A percentile compares a stretch with the other conserved stretches of the same genome.
Evolutionary conservation across 1,284 basidiomycete species (phyloP).

Genomic region (Cryptococcus wingfieldii): DNA sequence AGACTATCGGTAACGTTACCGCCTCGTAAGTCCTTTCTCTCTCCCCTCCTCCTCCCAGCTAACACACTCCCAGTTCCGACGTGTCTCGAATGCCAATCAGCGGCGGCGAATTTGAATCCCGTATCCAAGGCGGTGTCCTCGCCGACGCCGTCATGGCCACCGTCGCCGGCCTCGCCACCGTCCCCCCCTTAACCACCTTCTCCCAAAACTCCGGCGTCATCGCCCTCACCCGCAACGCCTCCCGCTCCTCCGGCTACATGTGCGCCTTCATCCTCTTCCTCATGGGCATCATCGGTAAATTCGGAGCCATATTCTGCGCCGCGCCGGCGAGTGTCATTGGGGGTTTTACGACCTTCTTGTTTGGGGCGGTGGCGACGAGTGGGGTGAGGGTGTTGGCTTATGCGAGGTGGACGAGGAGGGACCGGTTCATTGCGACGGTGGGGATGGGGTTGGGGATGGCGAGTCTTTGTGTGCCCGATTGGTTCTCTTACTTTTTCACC

Average conservation of each 20-base stretch:
- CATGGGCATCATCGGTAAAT: conserved; percentile 34
- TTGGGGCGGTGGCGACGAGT: conserved; percentile 52
- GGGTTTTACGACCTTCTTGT: conserved; percentile 41
- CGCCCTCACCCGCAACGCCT: conserved; percentile 36
- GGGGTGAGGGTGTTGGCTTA: conserved; percentile 70
- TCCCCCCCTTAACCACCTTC: conserved; percentile 35
- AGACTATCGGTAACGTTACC: conserved; percentile 34
- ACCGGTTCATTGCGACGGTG: conserved; percentile 68
- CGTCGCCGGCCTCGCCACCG: conserved; percentile 29
- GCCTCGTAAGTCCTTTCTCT: neutral
- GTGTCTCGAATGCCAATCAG: conserved; percentile 24
- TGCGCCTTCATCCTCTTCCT: conserved; percentile 32
- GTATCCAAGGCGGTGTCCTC: conserved; percentile 36
- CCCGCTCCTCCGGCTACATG: conserved; percentile 29
- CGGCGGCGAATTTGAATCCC: conserved; percentile 24
- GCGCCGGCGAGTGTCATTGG: conserved; percentile 24
- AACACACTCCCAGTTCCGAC: conserved; percentile 6
- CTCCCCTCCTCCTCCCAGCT: neutral
- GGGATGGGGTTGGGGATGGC: conserved; percentile 73
- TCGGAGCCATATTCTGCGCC: conserved; percentile 33
- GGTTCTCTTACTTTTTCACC: conserved; percentile 42
- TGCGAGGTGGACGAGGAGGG: conserved; percentile 63
- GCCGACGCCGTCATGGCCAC: conserved; percentile 31
- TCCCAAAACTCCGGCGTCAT: conserved; percentile 38
- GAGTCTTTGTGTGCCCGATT: conserved; percentile 51